Evolutionary conservation across 1,139 yeast species (phyloP).

Genomic region (Pichia sp.): DNA sequence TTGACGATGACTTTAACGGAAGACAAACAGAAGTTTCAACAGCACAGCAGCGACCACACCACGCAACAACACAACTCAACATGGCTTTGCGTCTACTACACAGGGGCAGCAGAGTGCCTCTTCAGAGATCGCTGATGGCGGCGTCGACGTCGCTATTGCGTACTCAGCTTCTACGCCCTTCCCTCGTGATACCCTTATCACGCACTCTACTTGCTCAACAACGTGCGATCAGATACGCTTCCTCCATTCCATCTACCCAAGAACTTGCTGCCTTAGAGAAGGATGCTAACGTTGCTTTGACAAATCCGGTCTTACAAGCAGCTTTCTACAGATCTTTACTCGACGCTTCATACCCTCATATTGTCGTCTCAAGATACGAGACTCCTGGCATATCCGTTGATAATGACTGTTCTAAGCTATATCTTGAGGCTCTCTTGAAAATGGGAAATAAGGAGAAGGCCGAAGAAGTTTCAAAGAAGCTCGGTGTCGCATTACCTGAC

Average conservation of each 20-base stretch:
- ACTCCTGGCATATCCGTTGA: constrained; percentile 83
- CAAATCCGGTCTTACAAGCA: constrained; percentile 67
- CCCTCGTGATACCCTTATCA: background rate
- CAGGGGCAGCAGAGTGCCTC: too few species aligned
- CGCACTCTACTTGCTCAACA: background rate
- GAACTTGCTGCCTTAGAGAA: constrained; percentile 68
- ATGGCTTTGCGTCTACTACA: too few species aligned
- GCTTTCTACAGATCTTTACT: constrained; percentile 69
- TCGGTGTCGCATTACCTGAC: constrained; percentile 19
- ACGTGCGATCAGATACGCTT: too few species aligned
- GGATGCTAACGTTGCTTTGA: constrained; percentile 66
- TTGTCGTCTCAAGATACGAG: constrained; percentile 87
- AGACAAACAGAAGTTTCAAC: too few species aligned
- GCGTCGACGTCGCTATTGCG: too few species aligned
- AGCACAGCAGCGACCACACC: too few species aligned
- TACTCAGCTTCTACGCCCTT: too few species aligned
- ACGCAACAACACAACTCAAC: too few species aligned
- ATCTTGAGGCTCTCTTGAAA: constrained; percentile 71
- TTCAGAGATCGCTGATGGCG: too few species aligned
- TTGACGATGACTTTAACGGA: too few species aligned
- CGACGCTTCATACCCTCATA: constrained; percentile 80
- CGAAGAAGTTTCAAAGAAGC: constrained; percentile 41
- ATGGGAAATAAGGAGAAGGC: constrained; percentile 78
- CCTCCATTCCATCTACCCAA: constrained; percentile 17
- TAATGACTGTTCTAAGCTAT: constrained; percentile 68